Base-by-base conservation (phyloP, 2,329 filamentous ascomycete genomes). In the Furcasterigmium sp. region DNA sequence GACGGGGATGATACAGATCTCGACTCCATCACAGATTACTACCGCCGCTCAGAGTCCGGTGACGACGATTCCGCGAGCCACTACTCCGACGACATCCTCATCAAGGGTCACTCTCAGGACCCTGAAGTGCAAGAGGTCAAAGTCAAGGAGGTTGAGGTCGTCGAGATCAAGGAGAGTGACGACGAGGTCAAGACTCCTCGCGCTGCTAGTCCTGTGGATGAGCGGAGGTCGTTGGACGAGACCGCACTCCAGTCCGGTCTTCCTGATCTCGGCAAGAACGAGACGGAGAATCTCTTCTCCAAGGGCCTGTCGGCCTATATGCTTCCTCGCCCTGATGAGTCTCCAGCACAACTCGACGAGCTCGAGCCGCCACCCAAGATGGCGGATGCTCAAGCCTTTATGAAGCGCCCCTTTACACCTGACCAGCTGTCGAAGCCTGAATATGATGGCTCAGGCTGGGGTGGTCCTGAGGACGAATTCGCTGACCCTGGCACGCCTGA, bases 401-500 rank as follows among this genome's bases (percentile, higher is more conserved):
- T 57, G n/a, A 58, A 68, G 48, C 61, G 73, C 13, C 68, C 74
- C 1, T 59, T 59, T 25, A 80, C 77, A 2, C 78, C 78, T 2
- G 67, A 73, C 26, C 62, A 68, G 44, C 57, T 76, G 11, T 75
- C 76, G 30, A 86, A 74, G 63, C 79, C 72, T 21, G 78, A 80
- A 46, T 84, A 86, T 57, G 73, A 84, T 54, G 75, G 84, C 45
- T 69, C 78, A 44, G 74, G 80, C 41, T 78, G 79, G 75, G 76
- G 77, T 8, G 72, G 77, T 30, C 68, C 73, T 18, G 71, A 72
- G 32, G 69, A 75, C 25, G 74, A 77, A 38, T 74, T 69, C 43
- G 72, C 76, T 2, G 82, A 85, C 49, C 80, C 81, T 9, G 78
- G 81, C 26, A 94, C 89, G 8, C 91, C 91, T 13, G 87, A 90